phyloP scores from a whole-genome alignment of 192 early-diverging fungal genomes.

The Linnemannia elongata region DNA sequence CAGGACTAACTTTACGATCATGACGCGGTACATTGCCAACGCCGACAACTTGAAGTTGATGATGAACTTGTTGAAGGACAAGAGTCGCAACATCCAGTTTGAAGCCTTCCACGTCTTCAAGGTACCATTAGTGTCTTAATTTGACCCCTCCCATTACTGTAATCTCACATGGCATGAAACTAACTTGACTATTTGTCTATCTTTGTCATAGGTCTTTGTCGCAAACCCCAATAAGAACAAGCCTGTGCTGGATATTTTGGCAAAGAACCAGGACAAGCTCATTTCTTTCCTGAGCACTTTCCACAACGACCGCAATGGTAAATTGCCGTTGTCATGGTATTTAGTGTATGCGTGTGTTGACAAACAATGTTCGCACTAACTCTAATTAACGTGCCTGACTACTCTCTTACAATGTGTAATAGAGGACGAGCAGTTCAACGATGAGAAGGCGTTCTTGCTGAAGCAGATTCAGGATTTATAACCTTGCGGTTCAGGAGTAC shows the following conservation, averaged over 20 bases:
- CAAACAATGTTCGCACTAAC: background rate
- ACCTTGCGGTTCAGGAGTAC: background rate
- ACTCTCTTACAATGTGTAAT: background rate
- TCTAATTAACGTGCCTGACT: background rate
- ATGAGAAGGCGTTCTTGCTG: constrained; percentile 97
- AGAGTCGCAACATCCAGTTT: constrained; percentile 98
- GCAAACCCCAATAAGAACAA: constrained; percentile 98
- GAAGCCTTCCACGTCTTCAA: constrained; percentile 99
- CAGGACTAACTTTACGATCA: constrained; percentile 93
- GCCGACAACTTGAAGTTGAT: constrained; percentile 96
- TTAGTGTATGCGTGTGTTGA: background rate
- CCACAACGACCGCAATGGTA: constrained; percentile 96
- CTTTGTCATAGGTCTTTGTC: constrained; percentile 84
- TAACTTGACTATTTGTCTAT: background rate
- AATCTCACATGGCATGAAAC: background rate
- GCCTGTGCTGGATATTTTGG: constrained; percentile 91
- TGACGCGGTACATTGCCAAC: constrained; percentile 94
- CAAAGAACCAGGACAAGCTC: constrained; percentile 93
- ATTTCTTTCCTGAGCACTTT: constrained; percentile 90
- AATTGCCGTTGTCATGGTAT: background rate
- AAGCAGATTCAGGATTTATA: constrained; percentile 83
- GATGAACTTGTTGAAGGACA: constrained; percentile 97
- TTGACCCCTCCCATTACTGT: background rate
- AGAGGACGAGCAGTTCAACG: constrained; percentile 99
- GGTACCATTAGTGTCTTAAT: constrained; percentile 55